Evolutionary conservation across 2,329 filamentous ascomycete species (phyloP).

Genomic region (Epichloe festucae): DNA sequence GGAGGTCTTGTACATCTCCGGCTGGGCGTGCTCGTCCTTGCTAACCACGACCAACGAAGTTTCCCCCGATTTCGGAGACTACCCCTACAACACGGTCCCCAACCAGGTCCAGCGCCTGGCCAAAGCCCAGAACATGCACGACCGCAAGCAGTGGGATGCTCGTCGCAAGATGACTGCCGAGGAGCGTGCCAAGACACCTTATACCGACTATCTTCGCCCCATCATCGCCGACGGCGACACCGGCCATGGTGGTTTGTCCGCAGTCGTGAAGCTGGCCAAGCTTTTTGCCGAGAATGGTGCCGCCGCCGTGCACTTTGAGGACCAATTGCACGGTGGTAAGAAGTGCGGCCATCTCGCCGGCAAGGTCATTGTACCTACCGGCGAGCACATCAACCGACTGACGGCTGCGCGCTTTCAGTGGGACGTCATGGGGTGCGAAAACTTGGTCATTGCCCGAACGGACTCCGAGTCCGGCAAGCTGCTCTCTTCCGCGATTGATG

Average conservation of each 20-base stretch:
- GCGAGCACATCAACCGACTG: constrained; percentile 93
- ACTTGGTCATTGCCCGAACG: constrained; percentile 85
- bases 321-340: constrained; percentile 95
- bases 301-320: constrained; percentile 92
- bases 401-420: constrained; percentile 90
- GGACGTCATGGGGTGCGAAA: constrained; percentile 96
- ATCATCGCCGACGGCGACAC: constrained; percentile 97
- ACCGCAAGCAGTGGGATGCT: constrained; percentile 86
- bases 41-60: constrained; percentile 94
- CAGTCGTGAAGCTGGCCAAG: constrained; percentile 92
- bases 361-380: constrained; percentile 85
- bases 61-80: constrained; percentile 96
- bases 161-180: constrained; percentile 65
- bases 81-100: constrained; percentile 96
- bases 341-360: constrained; percentile 96
- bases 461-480: constrained; percentile 91
- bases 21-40: constrained; percentile 93
- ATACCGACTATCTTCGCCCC: constrained; percentile 82
- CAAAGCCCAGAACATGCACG: constrained; percentile 94
- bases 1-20: constrained; percentile 89
- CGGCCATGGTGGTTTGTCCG: constrained; percentile 82
- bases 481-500: constrained; percentile 80
- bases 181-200: constrained; percentile 63
- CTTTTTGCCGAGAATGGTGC: constrained; percentile 95
- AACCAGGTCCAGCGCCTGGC: constrained; percentile 94